phyloP scores from a whole-genome alignment of 768 basidiomycete species.

The Suillus fuscotomentosus region DNA sequence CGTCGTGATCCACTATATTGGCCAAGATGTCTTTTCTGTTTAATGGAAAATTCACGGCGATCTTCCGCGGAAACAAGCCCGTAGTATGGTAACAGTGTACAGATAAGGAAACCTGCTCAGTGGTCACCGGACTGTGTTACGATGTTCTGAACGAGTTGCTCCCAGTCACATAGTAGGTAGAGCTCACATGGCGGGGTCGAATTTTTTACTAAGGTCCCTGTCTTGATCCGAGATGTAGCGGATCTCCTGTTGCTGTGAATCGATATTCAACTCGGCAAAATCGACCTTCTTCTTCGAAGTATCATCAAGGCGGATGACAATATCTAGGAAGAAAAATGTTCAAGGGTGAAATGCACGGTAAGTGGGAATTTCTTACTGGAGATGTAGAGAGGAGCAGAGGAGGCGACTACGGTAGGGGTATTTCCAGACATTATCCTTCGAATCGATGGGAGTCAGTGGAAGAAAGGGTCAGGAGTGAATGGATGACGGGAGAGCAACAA shows the following conservation, averaged over 20 bases:
- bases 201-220: background rate
- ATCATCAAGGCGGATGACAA: conserved; percentile 1
- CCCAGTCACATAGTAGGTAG: no score
- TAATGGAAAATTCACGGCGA: conserved; percentile 2
- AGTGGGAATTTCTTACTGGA: background rate
- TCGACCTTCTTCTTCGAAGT: conserved; percentile 4
- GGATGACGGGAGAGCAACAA: no score
- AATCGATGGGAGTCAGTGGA: background rate
- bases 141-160: no score
- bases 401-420: background rate
- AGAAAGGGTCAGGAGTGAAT: no score
- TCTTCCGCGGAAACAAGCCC: background rate
- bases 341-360: background rate
- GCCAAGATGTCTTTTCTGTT: background rate
- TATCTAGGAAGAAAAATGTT: background rate
- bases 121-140: background rate
- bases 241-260: background rate
- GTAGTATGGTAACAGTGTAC: conserved; percentile 2
- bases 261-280: conserved; percentile 2
- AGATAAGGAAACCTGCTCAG: background rate
- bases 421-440: background rate
- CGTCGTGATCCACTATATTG: background rate
- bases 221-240: background rate
- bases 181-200: no score
- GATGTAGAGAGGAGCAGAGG: background rate